These are phyloP conservation scores for Geotrichum restrictum DNA, from an alignment of 1,139 yeast genomes.

Conservation along the genomic window DNA sequence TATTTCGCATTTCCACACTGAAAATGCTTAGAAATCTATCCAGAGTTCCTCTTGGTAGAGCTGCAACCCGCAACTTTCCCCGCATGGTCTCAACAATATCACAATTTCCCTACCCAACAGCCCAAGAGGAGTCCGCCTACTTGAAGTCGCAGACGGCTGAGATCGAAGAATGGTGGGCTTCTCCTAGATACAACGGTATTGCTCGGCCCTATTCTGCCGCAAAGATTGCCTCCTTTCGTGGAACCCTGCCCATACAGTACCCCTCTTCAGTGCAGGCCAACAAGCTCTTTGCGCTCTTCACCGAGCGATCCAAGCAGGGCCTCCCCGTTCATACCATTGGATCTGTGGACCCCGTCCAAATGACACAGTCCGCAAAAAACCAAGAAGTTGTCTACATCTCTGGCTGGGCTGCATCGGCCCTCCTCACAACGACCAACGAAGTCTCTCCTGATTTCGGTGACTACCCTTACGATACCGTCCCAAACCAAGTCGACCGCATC, in stretches of 20 bases:
- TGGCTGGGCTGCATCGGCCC: slow-evolving; percentile 58
- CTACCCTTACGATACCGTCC: slow-evolving; percentile 64
- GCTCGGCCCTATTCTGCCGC: slow-evolving; percentile 52
- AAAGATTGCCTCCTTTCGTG: slow-evolving; percentile 53
- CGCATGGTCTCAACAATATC: slow-evolving; percentile 31
- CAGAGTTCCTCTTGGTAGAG: background rate
- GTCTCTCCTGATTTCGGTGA: slow-evolving; percentile 62
- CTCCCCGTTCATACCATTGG: slow-evolving; percentile 58
- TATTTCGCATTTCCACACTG: background rate
- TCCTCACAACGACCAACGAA: slow-evolving; percentile 55
- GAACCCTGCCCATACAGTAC: slow-evolving; percentile 46
- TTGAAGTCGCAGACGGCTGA: slow-evolving; percentile 35
- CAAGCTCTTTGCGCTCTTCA: slow-evolving; percentile 47
- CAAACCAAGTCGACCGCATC: slow-evolving; percentile 57
- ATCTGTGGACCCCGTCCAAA: slow-evolving; percentile 59
- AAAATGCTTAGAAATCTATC: slow-evolving; percentile 1
- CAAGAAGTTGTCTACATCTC: slow-evolving; percentile 57
- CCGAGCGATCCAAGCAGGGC: slow-evolving; percentile 43
- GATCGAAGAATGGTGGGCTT: slow-evolving; percentile 51
- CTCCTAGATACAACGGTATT: slow-evolving; percentile 49
- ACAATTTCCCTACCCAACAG: slow-evolving; percentile 40
- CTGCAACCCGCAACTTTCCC: background rate
- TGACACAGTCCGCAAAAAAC: slow-evolving; percentile 54
- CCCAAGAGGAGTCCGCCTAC: slow-evolving; percentile 37
- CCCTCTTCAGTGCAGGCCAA: slow-evolving; percentile 56